Evolutionary conservation across 257 asterid species (phyloP).

Genomic region (Parsonsia alboflavescens): DNA sequence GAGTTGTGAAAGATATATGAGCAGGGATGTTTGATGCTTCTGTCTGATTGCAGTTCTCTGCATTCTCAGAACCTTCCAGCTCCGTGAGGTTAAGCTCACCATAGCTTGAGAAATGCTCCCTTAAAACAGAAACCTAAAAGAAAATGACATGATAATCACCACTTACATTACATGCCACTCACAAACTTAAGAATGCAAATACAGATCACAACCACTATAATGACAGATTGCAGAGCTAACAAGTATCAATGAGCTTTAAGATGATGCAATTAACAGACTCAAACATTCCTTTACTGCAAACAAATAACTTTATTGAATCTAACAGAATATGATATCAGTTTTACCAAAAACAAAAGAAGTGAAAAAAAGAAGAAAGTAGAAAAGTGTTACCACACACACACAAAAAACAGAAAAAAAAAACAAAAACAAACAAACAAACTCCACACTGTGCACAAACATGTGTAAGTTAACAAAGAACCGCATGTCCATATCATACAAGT

Average conservation of each 20-base stretch:
- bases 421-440: background rate
- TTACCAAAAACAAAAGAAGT: too few species aligned
- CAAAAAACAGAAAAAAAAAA: background rate
- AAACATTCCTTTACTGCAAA: background rate
- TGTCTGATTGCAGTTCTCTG: conserved; percentile 36
- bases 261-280: background rate
- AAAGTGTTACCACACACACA: background rate
- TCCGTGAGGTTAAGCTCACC: conserved; percentile 77
- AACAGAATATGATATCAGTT: background rate
- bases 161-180: background rate
- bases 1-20: conserved; percentile 57
- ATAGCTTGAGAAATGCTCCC: conserved; percentile 73
- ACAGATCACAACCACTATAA: background rate
- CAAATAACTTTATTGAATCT: background rate
- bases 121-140: conserved; percentile 55
- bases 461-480: background rate
- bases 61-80: conserved; percentile 49
- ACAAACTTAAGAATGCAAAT: background rate
- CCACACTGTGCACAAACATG: background rate
- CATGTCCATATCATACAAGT: background rate
- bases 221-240: too few species aligned
- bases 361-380: background rate
- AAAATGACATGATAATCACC: conserved; percentile 10
- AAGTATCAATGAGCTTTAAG: background rate
- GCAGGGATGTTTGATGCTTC: conserved; percentile 48